Evolutionary conservation across 1,139 yeast genomes (phyloP).

Genomic region (Kluyveromyces sp.): DNA sequence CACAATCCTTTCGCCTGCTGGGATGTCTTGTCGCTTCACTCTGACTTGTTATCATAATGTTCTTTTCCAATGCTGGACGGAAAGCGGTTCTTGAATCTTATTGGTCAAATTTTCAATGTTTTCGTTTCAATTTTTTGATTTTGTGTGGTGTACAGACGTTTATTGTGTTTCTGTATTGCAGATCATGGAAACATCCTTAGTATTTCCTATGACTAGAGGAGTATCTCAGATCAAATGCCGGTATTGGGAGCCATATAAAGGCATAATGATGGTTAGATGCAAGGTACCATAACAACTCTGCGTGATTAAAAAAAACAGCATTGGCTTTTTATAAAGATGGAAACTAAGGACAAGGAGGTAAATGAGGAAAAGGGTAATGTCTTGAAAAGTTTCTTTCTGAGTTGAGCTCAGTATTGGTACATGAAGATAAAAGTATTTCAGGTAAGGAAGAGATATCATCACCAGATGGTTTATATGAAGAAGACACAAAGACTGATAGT

Average conservation of each 20-base stretch:
- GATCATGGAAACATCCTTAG: neutral
- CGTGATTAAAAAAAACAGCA: too few species aligned
- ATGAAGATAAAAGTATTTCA: neutral
- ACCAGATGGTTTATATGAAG: neutral
- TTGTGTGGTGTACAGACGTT: neutral
- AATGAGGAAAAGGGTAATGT: neutral
- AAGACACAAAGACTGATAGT: neutral
- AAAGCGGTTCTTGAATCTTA: constrained; percentile 2
- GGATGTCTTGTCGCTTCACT: neutral
- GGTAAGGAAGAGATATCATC: neutral
- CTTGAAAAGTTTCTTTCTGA: constrained; percentile 3
- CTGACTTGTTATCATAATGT: neutral
- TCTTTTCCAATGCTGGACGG: too few species aligned
- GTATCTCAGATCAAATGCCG: too few species aligned
- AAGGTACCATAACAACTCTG: too few species aligned
- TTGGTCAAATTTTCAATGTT: constrained; percentile 5
- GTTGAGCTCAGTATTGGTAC: constrained; percentile 1
- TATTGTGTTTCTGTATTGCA: neutral
- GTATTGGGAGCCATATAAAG: too few species aligned
- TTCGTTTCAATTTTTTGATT: neutral
- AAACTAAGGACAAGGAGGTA: neutral
- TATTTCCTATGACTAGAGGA: too few species aligned
- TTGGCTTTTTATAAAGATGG: neutral
- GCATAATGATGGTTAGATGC: too few species aligned
- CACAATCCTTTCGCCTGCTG: neutral